Base-by-base conservation (phyloP, 805 yeast species). In the Cyberlindnera mrakii region DNA sequence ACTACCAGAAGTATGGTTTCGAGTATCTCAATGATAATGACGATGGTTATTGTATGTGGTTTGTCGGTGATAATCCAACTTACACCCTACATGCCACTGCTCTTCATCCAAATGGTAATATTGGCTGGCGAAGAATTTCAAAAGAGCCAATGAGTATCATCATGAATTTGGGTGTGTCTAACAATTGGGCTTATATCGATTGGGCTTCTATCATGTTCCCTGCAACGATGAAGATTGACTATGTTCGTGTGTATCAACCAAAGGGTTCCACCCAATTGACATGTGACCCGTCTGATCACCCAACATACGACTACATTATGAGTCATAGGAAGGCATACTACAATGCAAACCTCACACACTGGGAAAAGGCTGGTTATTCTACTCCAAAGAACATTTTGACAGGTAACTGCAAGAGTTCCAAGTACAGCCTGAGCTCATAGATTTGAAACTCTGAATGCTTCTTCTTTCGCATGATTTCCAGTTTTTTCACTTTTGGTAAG, bases 121-220 rank as follows among this genome's bases (percentile, higher is more conserved):
- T 91, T 51, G 93, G 78, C 33, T 79, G 84, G 83, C 79, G 98
- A 64, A 65, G 76, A 50, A 75, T 91, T 25, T 72, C 93, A 18
- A 82, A 84, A 60, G 99, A 91, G 60, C 98, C 98, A 50, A 89
- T 91, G 97, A 75, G 95, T 2, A 74, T 91, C 47, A 66, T 91
- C 51, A 58, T 91, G 71, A 91, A 91, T 63, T 66, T 91, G 66
- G 99, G 96, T 71, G 68, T 91, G 41, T 90, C 97, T 14, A 84
- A 82, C 56, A 84, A 80, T 47, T 91, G 98, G 98, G 86, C 93
- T 7, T 87, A 85, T 63, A 91, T 91, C 48, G 91, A 89, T 66
- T 91, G 96, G 96, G 78, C 80, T 35, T 69, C 80, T 5, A 68
- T 89, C 46, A 65, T 66, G 37, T 91, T 91, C 76, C 99, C 99